A percentile compares a stretch with the other conserved stretches of the same genome.
These are phyloP conservation scores for Hamigera avellanea DNA, from an alignment of 495 filamentous ascomycete genomes.

Conservation along the genomic window DNA sequence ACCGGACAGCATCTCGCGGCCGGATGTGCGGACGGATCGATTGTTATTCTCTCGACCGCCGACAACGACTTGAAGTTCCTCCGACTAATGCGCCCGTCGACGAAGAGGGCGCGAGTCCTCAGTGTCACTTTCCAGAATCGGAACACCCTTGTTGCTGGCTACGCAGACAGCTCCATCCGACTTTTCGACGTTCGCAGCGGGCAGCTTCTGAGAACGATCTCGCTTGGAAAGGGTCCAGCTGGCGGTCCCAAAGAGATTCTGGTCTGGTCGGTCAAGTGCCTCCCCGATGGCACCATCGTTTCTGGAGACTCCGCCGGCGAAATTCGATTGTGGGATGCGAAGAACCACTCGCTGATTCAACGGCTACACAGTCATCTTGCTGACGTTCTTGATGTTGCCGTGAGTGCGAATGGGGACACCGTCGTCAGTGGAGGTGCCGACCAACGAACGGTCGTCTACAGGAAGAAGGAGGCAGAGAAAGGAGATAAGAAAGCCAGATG, in stretches of 20 bases:
- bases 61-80: constrained; percentile 67
- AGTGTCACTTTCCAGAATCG: constrained; percentile 82
- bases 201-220: constrained; percentile 63
- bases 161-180: constrained; percentile 83
- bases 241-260: constrained; percentile 75
- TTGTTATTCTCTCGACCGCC: constrained; percentile 75
- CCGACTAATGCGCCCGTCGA: constrained; percentile 56
- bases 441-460: constrained; percentile 70
- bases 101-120: constrained; percentile 74
- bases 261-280: constrained; percentile 84
- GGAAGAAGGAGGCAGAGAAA: constrained; percentile 39
- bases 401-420: constrained; percentile 66
- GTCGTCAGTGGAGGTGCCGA: constrained; percentile 92
- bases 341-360: constrained; percentile 76
- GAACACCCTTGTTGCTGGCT: constrained; percentile 74
- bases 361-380: constrained; percentile 74
- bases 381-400: constrained; percentile 78
- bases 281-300: constrained; percentile 80
- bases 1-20: constrained; percentile 66
- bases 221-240: constrained; percentile 61
- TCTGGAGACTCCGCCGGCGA: constrained; percentile 92
- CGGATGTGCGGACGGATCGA: constrained; percentile 84
- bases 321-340: constrained; percentile 85
- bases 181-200: constrained; percentile 79
- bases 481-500: constrained; percentile 53